Conservation (phyloP, 108 stramenopile species). For the Poteriospumella lacustris region DNA sequence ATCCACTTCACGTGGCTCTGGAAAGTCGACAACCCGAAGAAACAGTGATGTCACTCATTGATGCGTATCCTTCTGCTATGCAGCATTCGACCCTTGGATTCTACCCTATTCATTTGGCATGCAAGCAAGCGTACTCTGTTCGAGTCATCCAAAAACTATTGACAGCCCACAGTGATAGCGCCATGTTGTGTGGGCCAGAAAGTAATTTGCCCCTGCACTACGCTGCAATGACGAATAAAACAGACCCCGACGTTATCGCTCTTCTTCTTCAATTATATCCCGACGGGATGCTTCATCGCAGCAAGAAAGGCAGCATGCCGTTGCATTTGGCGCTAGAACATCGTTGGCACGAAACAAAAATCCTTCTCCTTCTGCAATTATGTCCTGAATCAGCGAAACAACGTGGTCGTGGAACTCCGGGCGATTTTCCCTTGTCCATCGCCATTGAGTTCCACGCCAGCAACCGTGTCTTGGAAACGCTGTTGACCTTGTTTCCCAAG, state of each 20-base stretch:
- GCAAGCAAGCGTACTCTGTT: not conserved
- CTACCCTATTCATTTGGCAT: not conserved
- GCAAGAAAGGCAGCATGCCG: not conserved
- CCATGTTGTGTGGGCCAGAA: not conserved
- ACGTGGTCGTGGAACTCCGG: not conserved
- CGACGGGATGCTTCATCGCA: not conserved
- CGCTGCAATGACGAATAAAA: not conserved
- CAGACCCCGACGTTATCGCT: not conserved
- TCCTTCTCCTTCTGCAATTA: not conserved
- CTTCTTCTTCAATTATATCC: not conserved
- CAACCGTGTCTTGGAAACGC: not conserved
- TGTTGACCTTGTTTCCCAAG: not conserved
- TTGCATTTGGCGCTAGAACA: conserved; percentile 9
- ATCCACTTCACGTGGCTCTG: not conserved
- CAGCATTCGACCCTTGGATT: not conserved
- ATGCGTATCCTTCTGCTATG: not conserved
- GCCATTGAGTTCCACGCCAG: not conserved
- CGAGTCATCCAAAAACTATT: not conserved
- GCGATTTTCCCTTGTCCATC: not conserved
- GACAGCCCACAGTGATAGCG: not conserved
- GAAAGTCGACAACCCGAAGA: not conserved
- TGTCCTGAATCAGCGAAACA: not conserved
- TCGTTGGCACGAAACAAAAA: not conserved
- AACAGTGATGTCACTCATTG: not conserved
- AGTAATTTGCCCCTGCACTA: not conserved